These are phyloP conservation scores for Stagonosporopsis chrysanthemi DNA, from an alignment of 2,329 filamentous ascomycete species.

Conservation along the genomic window DNA sequence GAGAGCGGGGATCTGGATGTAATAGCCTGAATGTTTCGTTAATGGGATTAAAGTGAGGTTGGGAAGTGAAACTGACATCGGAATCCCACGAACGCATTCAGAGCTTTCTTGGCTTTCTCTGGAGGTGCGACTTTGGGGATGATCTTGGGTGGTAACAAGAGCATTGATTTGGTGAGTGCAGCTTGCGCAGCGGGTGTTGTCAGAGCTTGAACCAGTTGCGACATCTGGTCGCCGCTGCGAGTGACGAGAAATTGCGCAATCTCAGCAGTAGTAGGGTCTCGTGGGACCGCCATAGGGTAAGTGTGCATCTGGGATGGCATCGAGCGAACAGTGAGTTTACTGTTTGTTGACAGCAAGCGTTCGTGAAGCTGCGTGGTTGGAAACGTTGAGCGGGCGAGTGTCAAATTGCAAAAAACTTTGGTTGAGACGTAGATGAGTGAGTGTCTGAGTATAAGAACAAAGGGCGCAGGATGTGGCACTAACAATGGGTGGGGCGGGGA, in stretches of 20 bases:
- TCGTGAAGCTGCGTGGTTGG: too few species aligned
- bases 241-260: slow-evolving; percentile 25
- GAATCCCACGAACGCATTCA: slow-evolving; percentile 50
- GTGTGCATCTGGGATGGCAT: not conserved
- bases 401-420: too few species aligned
- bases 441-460: too few species aligned
- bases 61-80: slow-evolving; percentile 35
- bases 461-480: too few species aligned
- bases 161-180: slow-evolving; percentile 22
- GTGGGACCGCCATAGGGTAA: not conserved
- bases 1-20: slow-evolving; percentile 54
- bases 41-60: slow-evolving; percentile 2
- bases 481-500: too few species aligned
- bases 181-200: slow-evolving; percentile 24
- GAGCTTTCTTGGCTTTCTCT: slow-evolving; percentile 35
- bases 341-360: not conserved
- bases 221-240: slow-evolving; percentile 27
- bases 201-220: slow-evolving; percentile 24
- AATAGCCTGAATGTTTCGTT: slow-evolving; percentile 55
- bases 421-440: too few species aligned
- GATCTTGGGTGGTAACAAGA: slow-evolving; percentile 10
- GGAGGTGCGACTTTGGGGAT: not conserved
- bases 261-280: slow-evolving; percentile 23
- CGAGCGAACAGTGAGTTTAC: not conserved
- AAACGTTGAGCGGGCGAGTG: too few species aligned